phyloP scores from a whole-genome alignment of 495 filamentous ascomycete species.

The Pyrenopolyporus hunteri region DNA sequence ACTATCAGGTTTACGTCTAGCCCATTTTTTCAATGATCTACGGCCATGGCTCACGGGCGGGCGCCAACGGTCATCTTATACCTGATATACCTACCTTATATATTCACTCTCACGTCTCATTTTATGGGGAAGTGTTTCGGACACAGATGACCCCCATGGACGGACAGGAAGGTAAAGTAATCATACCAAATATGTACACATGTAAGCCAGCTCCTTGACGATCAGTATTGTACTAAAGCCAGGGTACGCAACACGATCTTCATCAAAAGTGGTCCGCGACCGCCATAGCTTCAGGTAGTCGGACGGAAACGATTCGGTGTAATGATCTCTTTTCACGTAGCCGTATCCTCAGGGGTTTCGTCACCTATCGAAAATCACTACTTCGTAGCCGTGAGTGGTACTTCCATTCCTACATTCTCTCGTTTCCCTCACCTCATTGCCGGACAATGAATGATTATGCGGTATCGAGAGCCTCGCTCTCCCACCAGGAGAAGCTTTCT shows the following conservation, averaged over 20 bases:
- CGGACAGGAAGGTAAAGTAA: background rate
- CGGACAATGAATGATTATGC: constrained; percentile 44
- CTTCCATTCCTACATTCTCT: constrained; percentile 20
- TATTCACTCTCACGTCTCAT: constrained; percentile 17
- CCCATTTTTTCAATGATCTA: background rate
- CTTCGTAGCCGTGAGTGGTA: constrained; percentile 14
- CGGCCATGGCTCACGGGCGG: constrained; percentile 10
- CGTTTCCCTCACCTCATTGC: constrained; percentile 30
- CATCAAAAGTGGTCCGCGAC: constrained; percentile 30
- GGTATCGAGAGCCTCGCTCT: constrained; percentile 33
- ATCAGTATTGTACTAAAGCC: constrained; percentile 29
- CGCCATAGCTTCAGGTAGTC: constrained; percentile 20
- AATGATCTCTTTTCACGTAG: constrained; percentile 10
- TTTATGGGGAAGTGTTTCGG: constrained; percentile 30
- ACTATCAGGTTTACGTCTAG: constrained; percentile 12
- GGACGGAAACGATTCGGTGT: constrained; percentile 15
- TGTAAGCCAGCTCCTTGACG: constrained; percentile 27
- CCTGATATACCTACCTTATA: background rate
- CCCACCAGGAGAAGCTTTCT: constrained; percentile 43
- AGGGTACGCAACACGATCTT: constrained; percentile 35
- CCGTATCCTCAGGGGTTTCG: constrained; percentile 14
- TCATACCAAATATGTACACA: constrained; percentile 19
- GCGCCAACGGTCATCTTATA: constrained; percentile 21
- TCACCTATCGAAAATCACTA: constrained; percentile 21
- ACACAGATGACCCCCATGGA: constrained; percentile 16